Conservation (phyloP, 139 green algal species). For the Dunaliella sp. region DNA sequence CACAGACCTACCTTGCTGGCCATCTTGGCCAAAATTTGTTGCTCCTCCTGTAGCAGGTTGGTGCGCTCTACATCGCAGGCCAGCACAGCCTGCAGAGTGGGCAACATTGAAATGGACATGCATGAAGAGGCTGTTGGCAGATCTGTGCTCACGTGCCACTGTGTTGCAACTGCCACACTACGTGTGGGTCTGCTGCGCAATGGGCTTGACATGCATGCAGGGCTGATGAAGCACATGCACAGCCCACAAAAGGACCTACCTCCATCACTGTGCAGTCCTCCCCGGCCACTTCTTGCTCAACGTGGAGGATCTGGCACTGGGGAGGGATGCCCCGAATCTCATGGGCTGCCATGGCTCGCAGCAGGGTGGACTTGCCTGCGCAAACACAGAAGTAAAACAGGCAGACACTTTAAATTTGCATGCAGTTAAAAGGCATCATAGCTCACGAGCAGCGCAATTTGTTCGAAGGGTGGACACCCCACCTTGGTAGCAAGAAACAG, state of each 20-base stretch:
- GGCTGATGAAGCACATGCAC: too few species aligned
- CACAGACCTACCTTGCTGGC: constrained; percentile 20
- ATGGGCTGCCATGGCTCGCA: constrained; percentile 70
- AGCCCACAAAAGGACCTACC: neutral
- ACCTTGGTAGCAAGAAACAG: too few species aligned
- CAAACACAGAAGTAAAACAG: neutral
- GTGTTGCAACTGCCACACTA: too few species aligned
- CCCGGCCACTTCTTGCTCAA: constrained; percentile 85
- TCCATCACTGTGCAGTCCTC: constrained; percentile 66
- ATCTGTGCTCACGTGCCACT: too few species aligned
- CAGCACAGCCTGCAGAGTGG: constrained; percentile 63
- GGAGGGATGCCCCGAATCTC: constrained; percentile 76
- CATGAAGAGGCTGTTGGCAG: too few species aligned
- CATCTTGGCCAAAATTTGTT: constrained; percentile 48
- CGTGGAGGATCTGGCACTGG: constrained; percentile 77
- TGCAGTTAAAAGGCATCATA: too few species aligned
- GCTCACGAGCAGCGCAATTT: too few species aligned
- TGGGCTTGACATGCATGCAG: too few species aligned
- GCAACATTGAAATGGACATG: too few species aligned
- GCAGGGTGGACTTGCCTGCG: constrained; percentile 84
- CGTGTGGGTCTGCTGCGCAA: too few species aligned
- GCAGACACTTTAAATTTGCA: too few species aligned
- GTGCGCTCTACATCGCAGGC: constrained; percentile 75
- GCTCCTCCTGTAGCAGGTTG: constrained; percentile 72
- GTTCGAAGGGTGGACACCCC: too few species aligned